Base-by-base conservation (phyloP, 2,329 filamentous ascomycete genomes). In the Pestalotiopsis sp. region DNA sequence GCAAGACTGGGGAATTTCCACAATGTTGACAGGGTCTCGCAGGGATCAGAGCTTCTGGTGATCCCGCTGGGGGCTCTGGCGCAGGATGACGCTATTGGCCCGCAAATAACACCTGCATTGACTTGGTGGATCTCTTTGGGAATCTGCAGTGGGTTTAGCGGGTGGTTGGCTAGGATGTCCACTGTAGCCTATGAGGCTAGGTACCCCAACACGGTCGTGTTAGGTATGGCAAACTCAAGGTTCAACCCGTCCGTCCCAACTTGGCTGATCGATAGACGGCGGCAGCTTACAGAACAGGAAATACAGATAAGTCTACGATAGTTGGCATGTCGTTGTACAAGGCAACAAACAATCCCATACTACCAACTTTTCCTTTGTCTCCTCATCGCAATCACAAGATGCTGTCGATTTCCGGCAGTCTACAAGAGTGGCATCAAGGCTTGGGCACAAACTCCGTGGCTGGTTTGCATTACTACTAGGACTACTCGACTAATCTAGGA, bases 11-110 rank as follows among this genome's bases (percentile, higher is more conserved):
- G 45, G 45, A 52, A 52, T 52, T 52, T 52, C 45, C 41, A 6
- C 45, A 52, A n/a, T n/a, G 45, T 52, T 52, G 45, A 23, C 45
- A 52, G 45, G 45, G 57, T 59, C 57, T 36, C 59, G 25, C 59
- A 62, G 59, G 31, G 59, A 36, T 39, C 31, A 36, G 59, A 39
- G 31, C 25, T 20, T 36, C 31, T 36, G 25, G 25, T 62, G 59
- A 36, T 62, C 4, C 27, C 57, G 23, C 59, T 36, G 27, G 13
- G 13, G 12, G 59, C 27, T 27, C 57, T 23, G 59, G 59, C 59
- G 59, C 31, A 20, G 14, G 25, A 62, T 62, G 59, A 62, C 59
- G 59, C 59, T 62, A 39, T 62, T 36, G 25, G 59, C 59, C 17
- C 20, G 20, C 17, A n/a, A 52, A 36, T 36, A 36, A 36, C 31